Conservation (phyloP, 768 basidiomycete species). For the Boletellus sp. region DNA sequence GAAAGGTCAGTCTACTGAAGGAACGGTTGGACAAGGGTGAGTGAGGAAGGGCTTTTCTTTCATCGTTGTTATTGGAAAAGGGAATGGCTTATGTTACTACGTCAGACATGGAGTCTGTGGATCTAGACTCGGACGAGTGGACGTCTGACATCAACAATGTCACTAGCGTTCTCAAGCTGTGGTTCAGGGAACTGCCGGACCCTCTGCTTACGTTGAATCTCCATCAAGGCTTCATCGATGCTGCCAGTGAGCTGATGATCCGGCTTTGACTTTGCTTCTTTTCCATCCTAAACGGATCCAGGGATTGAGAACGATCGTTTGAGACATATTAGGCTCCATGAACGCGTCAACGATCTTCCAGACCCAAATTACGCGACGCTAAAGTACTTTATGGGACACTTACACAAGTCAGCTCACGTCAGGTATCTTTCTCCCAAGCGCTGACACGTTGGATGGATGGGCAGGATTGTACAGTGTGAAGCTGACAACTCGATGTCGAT, state of each 20-base stretch:
- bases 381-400: conserved; percentile 92
- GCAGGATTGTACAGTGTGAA: conserved; percentile 72
- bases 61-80: not conserved
- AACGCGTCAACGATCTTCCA: conserved; percentile 95
- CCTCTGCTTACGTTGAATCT: conserved; percentile 80
- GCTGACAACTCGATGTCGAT: conserved; percentile 87
- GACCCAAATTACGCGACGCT: conserved; percentile 98
- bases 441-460: conserved; percentile 9
- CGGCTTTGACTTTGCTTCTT: not conserved
- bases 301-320: conserved; percentile 92
- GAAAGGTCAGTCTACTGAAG: conserved; percentile 79
- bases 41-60: conserved; percentile 6
- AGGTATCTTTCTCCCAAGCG: not conserved
- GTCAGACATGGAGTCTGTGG: conserved; percentile 78
- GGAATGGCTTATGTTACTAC: conserved; percentile 20
- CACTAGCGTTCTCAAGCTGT: conserved; percentile 90
- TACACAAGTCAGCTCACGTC: conserved; percentile 63
- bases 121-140: conserved; percentile 89
- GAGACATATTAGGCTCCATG: conserved; percentile 93
- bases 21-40: conserved; percentile 82
- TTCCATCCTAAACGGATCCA: conserved; percentile 26
- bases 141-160: conserved; percentile 93
- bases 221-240: conserved; percentile 93
- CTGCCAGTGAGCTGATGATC: conserved; percentile 66
- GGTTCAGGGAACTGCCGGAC: conserved; percentile 95